phyloP scores from a whole-genome alignment of 257 asterid genomes.

The Asclepias syriaca region DNA sequence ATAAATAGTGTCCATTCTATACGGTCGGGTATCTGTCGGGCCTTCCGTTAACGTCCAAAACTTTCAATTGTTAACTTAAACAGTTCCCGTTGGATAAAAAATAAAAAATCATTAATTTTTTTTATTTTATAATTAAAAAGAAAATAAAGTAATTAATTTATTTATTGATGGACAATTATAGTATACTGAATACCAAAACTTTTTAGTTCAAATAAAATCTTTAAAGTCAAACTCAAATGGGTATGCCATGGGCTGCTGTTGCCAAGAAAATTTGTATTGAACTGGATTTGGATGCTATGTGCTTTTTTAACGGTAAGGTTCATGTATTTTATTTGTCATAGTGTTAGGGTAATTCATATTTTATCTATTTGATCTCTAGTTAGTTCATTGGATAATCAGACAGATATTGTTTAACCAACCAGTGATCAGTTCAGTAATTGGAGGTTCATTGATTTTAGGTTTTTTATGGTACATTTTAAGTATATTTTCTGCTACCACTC shows the following conservation, averaged over 20 bases:
- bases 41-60: conserved; percentile 7
- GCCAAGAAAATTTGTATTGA: no score
- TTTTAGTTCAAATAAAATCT: no score
- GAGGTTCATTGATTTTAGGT: background rate
- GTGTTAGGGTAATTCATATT: background rate
- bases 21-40: conserved; percentile 55
- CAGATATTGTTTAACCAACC: background rate
- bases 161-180: no score
- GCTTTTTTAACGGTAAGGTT: no score
- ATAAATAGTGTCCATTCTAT: conserved; percentile 46
- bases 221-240: background rate
- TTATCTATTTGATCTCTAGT: background rate
- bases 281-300: no score
- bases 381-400: no score
- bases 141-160: no score
- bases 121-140: no score
- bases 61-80: no score
- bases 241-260: background rate
- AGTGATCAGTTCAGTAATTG: background rate
- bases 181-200: background rate
- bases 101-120: no score
- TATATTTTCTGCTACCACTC: background rate
- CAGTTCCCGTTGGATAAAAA: no score
- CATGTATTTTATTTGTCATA: no score
- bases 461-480: background rate